Evolutionary conservation across 805 yeast genomes (phyloP).

Genomic region (Komagataella mondaviorum): DNA sequence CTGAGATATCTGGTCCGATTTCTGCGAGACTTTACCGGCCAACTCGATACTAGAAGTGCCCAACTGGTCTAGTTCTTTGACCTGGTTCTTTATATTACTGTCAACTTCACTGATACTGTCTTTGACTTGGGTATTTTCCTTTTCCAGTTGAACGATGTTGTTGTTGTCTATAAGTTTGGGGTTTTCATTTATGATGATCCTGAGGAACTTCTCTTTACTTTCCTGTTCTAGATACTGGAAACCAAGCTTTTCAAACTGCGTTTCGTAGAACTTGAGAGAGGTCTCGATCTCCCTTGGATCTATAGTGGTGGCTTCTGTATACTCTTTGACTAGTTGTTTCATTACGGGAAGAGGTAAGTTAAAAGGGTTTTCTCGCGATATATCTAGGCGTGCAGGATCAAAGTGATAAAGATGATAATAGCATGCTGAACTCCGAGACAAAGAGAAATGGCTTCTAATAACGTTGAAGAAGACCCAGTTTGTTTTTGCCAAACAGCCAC

Average conservation of each 20-base stretch:
- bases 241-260: constrained; percentile 34
- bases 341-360: neutral
- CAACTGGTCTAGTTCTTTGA: neutral
- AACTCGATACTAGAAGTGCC: neutral
- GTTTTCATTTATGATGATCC: constrained; percentile 28
- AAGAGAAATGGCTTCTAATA: neutral
- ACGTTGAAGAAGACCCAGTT: too few species aligned
- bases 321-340: neutral
- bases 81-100: neutral
- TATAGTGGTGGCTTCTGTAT: neutral
- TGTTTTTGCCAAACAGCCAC: too few species aligned
- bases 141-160: neutral
- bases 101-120: neutral
- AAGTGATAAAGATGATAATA: neutral
- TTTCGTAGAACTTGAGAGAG: neutral
- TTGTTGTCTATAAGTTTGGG: constrained; percentile 1
- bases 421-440: neutral
- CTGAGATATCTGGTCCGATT: neutral
- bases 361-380: neutral
- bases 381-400: neutral
- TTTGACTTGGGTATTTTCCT: neutral
- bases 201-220: constrained; percentile 51
- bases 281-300: neutral
- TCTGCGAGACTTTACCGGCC: neutral
- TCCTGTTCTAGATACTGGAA: constrained; percentile 62